Evolutionary conservation across 352 stramenopile species (phyloP), one percentile per base, ranked within the genome.

Genomic region (Globisporangium parvum): DNA sequence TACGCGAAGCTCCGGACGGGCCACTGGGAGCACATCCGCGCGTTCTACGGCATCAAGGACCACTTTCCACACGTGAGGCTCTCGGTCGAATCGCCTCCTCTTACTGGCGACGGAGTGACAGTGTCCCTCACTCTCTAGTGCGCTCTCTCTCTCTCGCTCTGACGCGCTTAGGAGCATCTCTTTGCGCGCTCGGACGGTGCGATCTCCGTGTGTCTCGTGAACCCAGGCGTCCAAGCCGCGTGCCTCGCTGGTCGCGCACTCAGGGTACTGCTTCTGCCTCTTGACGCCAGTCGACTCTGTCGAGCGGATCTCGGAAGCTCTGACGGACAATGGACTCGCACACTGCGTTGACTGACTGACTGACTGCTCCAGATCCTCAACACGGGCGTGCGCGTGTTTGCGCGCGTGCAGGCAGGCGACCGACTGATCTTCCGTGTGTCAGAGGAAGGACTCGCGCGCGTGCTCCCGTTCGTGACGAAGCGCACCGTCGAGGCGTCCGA

Each of bases 381-480:
- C 65, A 94, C 86, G 26, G 89, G 89, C 2, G 60, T 96, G n/a
- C 81, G 86, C 17, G 80, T 93, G 37, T 96, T 97, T 63, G 77
- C 87, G 53, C 85, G 85, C 48, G 77, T 85, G 11, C 71, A 75
- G 33, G 55, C 69, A 17, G 67, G 67, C 10, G 63, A 73, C 3
- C 70, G 67, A 6, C 67, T 78, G 23, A 60, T 86, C 47, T 96
- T 93, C 52, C 81, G 89, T 5, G 69, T 88, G 1, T 84, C 80
- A 11, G 80, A 94, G 49, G 89, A 96, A 53, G 89, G 85, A 5
- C 66, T 97, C 23, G 66, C 57, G 0, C 46, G 84, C 26, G 61
- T 96, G 28, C 65, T 93, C 9, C 80, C 82, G 20, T 95, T 82
- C 60, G 67, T 97, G 53, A 93, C 69, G 20, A 95, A 96, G 70